Evolutionary conservation across 257 asterid genomes (phyloP).

Genomic region (Echites panduratus): DNA sequence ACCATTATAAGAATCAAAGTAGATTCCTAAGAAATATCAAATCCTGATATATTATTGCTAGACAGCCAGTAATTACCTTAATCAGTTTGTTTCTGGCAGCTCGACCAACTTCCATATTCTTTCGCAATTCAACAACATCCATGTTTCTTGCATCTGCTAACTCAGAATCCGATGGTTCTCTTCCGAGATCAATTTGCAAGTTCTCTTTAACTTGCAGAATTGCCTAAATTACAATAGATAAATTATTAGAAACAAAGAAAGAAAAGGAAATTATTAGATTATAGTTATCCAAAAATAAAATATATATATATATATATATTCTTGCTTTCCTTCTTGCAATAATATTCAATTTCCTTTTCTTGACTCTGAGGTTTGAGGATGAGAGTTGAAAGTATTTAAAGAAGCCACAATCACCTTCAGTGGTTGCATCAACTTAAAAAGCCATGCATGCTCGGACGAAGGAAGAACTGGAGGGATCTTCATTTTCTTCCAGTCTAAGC

Average conservation of each 20-base stretch:
- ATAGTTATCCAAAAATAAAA: too few relatives aligned
- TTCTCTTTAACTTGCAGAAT: constrained; percentile 57
- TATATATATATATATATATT: too few relatives aligned
- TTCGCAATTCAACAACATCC: constrained; percentile 42
- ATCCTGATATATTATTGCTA: not conserved
- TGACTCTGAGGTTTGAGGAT: not conserved
- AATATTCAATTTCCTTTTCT: not conserved
- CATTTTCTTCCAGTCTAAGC: constrained; percentile 83
- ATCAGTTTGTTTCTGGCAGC: constrained; percentile 91
- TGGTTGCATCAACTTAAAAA: constrained; percentile 77
- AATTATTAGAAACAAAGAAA: not conserved
- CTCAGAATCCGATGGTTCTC: constrained; percentile 62
- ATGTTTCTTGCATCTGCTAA: constrained; percentile 51
- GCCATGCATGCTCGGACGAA: constrained; percentile 71
- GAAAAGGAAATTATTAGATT: not conserved
- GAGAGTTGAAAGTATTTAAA: not conserved
- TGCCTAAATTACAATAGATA: constrained; percentile 35
- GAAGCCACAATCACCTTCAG: constrained; percentile 53
- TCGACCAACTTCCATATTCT: constrained; percentile 65
- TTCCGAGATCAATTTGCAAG: constrained; percentile 50
- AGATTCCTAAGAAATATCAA: not conserved
- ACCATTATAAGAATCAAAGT: not conserved
- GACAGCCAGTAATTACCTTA: constrained; percentile 42
- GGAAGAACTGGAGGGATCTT: constrained; percentile 85
- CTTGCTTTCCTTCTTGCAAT: not conserved